Conservation (phyloP, 805 yeast species). For the Kluyveromyces dobzhanskii region DNA sequence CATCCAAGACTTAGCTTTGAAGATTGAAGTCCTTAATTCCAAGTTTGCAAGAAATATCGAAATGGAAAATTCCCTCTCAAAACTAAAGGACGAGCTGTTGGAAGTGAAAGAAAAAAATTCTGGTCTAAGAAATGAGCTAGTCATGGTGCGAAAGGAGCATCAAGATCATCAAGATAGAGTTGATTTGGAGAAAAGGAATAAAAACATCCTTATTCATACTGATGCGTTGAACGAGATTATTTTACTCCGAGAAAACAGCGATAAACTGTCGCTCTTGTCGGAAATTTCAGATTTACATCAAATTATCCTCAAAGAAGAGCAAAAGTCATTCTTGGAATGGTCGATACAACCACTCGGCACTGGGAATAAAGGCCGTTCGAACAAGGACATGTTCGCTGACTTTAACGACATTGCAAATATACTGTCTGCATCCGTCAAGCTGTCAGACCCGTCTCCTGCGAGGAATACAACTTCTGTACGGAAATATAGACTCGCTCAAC, state of each 20-base stretch:
- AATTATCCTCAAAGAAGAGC: slow-evolving; percentile 15
- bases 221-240: slow-evolving; percentile 29
- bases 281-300: slow-evolving; percentile 38
- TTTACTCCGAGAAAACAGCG: slow-evolving; percentile 29
- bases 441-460: not conserved
- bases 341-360: not conserved
- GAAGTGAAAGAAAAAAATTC: slow-evolving; percentile 19
- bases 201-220: slow-evolving; percentile 16
- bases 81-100: slow-evolving; percentile 13
- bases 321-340: not conserved
- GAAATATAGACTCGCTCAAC: not conserved
- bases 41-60: slow-evolving; percentile 31
- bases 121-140: slow-evolving; percentile 8
- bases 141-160: slow-evolving; percentile 10
- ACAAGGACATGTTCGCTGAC: not conserved
- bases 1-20: slow-evolving; percentile 38
- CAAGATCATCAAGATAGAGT: slow-evolving; percentile 15
- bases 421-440: not conserved
- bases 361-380: slow-evolving; percentile 7
- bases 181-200: slow-evolving; percentile 21
- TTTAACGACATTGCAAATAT: slow-evolving; percentile 1
- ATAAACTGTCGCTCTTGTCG: slow-evolving; percentile 33
- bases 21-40: slow-evolving; percentile 37
- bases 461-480: not conserved
- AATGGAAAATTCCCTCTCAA: slow-evolving; percentile 13